These are phyloP conservation scores for Spencermartinsiella europaea DNA, from an alignment of 805 yeast species.

Conservation along the genomic window DNA sequence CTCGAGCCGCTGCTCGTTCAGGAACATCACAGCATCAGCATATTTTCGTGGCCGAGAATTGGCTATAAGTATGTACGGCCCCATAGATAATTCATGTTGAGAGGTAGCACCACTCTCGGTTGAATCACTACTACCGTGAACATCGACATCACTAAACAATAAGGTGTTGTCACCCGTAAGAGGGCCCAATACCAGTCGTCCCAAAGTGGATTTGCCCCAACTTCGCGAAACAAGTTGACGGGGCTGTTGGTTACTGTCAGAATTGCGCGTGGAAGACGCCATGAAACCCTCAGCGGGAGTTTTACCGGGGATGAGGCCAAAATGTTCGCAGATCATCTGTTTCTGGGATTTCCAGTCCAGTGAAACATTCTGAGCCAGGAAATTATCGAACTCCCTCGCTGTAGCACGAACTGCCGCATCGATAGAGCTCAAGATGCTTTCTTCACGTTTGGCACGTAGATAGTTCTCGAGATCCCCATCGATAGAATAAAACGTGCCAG, in stretches of 20 bases:
- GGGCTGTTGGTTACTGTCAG: background rate
- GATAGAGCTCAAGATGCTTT: slow-evolving; percentile 73
- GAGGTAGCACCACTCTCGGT: background rate
- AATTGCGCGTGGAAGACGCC: background rate
- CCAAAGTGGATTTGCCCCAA: slow-evolving; percentile 33
- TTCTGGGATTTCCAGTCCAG: slow-evolving; percentile 83
- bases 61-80: slow-evolving; percentile 1
- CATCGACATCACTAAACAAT: slow-evolving; percentile 28
- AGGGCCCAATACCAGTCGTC: slow-evolving; percentile 34
- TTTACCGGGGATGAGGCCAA: slow-evolving; percentile 46
- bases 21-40: slow-evolving; percentile 63
- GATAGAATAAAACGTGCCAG: slow-evolving; percentile 16
- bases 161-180: slow-evolving; percentile 24
- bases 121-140: background rate
- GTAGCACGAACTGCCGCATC: slow-evolving; percentile 72
- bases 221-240: slow-evolving; percentile 3
- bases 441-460: slow-evolving; percentile 68
- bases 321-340: slow-evolving; percentile 63
- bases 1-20: slow-evolving; percentile 62
- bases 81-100: slow-evolving; percentile 1
- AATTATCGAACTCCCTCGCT: slow-evolving; percentile 75
- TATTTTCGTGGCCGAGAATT: slow-evolving; percentile 39
- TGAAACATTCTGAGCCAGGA: slow-evolving; percentile 64
- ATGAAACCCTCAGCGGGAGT: slow-evolving; percentile 28
- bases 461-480: slow-evolving; percentile 42